A percentile compares a stretch with the other conserved stretches of the same genome.
These are phyloP conservation scores for Verticillium nubilum DNA, from an alignment of 2,329 filamentous ascomycete species.

Conservation along the genomic window DNA sequence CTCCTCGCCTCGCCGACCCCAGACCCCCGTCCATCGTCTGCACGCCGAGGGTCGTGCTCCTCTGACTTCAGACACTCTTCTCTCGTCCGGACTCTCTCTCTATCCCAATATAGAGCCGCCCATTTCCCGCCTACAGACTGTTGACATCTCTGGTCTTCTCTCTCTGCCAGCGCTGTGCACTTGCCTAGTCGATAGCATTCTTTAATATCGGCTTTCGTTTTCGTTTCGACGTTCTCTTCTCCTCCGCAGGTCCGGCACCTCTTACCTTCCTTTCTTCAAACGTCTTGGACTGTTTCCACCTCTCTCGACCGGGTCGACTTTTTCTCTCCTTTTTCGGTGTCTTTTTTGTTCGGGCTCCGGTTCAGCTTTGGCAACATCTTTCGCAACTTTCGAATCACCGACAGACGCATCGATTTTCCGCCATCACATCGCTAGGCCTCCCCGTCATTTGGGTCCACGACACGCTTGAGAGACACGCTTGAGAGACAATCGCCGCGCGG, in stretches of 20 bases:
- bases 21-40: neutral
- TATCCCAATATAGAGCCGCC: neutral
- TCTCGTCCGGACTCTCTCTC: slow-evolving; percentile 5
- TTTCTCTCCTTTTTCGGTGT: neutral
- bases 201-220: slow-evolving; percentile 40
- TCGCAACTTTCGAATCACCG: neutral
- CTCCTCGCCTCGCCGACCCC: slow-evolving; percentile 7
- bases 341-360: neutral
- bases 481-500: neutral
- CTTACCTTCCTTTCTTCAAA: slow-evolving; percentile 18
- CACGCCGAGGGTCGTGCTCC: neutral
- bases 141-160: neutral
- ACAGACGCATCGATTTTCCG: neutral
- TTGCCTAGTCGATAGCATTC: slow-evolving; percentile 47
- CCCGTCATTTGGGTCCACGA: neutral
- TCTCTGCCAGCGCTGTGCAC: slow-evolving; percentile 39
- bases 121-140: neutral
- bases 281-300: slow-evolving; percentile 12
- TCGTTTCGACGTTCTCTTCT: slow-evolving; percentile 18
- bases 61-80: slow-evolving; percentile 1
- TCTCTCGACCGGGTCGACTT: slow-evolving; percentile 13
- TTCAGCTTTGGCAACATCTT: neutral
- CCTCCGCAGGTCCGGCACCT: slow-evolving; percentile 50
- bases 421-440: neutral
- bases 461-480: neutral